phyloP scores from a whole-genome alignment of 768 basidiomycete species.

The Pseudohyphozyma bogoriensis region DNA sequence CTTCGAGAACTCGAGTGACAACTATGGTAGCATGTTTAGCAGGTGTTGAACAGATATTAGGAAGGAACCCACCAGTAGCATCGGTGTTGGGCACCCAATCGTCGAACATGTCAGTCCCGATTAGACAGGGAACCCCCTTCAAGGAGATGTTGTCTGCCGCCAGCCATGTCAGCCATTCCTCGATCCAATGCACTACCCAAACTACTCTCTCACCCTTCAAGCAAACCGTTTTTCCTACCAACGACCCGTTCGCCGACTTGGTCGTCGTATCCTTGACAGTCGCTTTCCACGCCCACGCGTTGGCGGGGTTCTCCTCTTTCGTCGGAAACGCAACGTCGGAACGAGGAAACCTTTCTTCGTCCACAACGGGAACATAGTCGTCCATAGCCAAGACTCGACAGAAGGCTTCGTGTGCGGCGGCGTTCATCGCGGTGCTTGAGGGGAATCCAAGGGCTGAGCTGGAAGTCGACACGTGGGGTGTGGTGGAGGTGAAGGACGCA shows the following conservation, averaged over 20 bases:
- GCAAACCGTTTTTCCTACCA: background rate
- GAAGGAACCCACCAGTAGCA: too few species aligned
- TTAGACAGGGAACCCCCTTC: constrained; percentile 42
- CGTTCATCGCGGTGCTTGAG: background rate
- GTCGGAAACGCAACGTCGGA: constrained; percentile 30
- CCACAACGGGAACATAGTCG: constrained; percentile 31
- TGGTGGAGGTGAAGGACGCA: too few species aligned
- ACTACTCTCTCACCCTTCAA: background rate
- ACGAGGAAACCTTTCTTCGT: constrained; percentile 28
- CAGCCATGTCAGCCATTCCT: constrained; percentile 41
- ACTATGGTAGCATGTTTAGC: too few species aligned
- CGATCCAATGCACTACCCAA: too few species aligned
- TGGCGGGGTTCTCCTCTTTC: constrained; percentile 26
- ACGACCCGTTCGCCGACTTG: too few species aligned
- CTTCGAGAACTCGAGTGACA: constrained; percentile 43
- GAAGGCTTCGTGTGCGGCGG: background rate
- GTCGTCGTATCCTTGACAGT: constrained; percentile 2
- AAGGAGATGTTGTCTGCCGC: constrained; percentile 43
- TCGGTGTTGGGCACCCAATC: constrained; percentile 39
- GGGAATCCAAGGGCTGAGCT: too few species aligned
- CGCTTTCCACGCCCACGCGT: constrained; percentile 31
- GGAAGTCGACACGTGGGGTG: too few species aligned
- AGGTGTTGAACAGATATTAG: too few species aligned
- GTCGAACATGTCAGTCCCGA: constrained; percentile 42
- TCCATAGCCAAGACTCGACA: background rate